Conservation (phyloP, 495 filamentous ascomycete species). For the Trichoderma gamsii region DNA sequence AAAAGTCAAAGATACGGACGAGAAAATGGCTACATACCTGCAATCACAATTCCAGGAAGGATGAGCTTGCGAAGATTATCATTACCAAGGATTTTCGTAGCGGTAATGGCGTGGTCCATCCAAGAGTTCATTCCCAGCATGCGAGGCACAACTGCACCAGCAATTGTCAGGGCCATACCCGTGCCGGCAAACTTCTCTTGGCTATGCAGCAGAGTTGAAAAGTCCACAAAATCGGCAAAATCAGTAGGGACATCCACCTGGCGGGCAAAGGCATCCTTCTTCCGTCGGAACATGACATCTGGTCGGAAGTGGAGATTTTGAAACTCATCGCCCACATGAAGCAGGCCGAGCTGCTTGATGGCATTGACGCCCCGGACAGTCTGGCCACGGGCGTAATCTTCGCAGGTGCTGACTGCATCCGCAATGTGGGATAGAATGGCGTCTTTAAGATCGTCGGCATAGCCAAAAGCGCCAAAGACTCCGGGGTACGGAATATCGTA, state of each 20-base stretch:
- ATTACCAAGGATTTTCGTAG: conserved; percentile 71
- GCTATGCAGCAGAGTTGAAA: conserved; percentile 70
- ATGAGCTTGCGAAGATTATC: conserved; percentile 77
- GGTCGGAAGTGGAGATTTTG: conserved; percentile 76
- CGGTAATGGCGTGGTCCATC: conserved; percentile 80
- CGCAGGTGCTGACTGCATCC: conserved; percentile 66
- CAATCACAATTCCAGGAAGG: conserved; percentile 68
- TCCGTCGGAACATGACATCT: conserved; percentile 86
- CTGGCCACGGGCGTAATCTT: conserved; percentile 73
- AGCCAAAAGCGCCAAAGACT: conserved; percentile 76
- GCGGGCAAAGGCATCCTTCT: conserved; percentile 69
- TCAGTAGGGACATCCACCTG: conserved; percentile 85
- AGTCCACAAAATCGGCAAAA: conserved; percentile 87
- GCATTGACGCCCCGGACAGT: conserved; percentile 76
- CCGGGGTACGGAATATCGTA: conserved; percentile 83
- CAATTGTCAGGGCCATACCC: conserved; percentile 87
- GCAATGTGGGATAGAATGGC: conserved; percentile 88
- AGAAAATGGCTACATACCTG: conserved; percentile 53
- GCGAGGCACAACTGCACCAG: conserved; percentile 75
- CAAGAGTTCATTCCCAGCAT: conserved; percentile 78
- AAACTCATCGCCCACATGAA: conserved; percentile 85
- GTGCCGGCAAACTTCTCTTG: conserved; percentile 93
- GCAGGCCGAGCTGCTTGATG: conserved; percentile 79
- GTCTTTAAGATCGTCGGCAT: conserved; percentile 85
- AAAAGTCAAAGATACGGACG: conserved; percentile 6